These are phyloP conservation scores for Tolypocladium paradoxum DNA, from an alignment of 2,329 filamentous ascomycete species.

Conservation along the genomic window DNA sequence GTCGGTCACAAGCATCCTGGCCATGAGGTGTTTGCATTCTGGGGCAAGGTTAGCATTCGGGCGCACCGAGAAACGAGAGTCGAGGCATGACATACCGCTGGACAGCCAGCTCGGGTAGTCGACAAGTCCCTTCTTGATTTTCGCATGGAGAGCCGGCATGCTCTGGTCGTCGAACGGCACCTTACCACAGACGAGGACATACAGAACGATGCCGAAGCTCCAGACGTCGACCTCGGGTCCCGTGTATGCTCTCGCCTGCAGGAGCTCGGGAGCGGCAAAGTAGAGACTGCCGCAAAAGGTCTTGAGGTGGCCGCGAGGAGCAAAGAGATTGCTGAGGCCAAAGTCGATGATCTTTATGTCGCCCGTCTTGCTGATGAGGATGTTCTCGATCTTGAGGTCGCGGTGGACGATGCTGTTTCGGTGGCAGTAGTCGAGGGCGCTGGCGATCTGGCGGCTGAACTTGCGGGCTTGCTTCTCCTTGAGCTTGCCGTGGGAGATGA, in stretches of 20 bases:
- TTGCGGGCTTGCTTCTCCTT: constrained; percentile 98
- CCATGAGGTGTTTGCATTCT: constrained; percentile 93
- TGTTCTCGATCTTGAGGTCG: constrained; percentile 98
- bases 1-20: constrained; percentile 91
- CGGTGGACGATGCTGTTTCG: constrained; percentile 96
- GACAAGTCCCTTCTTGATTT: constrained; percentile 94
- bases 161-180: constrained; percentile 98
- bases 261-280: constrained; percentile 88
- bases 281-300: constrained; percentile 97
- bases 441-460: constrained; percentile 94
- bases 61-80: neutral
- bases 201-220: constrained; percentile 98
- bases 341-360: constrained; percentile 99
- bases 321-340: constrained; percentile 90
- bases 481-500: constrained; percentile 92
- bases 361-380: constrained; percentile 95
- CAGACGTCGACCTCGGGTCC: constrained; percentile 96
- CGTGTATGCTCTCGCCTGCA: constrained; percentile 89
- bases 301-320: constrained; percentile 74
- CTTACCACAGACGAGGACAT: constrained; percentile 93
- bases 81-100: constrained; percentile 45
- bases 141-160: constrained; percentile 95
- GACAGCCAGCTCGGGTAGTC: constrained; percentile 94
- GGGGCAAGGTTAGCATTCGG: constrained; percentile 22
- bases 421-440: constrained; percentile 93